Evolutionary conservation across 176 grass and related monocot genomes (phyloP).

Genomic region (Luzula sylvatica): DNA sequence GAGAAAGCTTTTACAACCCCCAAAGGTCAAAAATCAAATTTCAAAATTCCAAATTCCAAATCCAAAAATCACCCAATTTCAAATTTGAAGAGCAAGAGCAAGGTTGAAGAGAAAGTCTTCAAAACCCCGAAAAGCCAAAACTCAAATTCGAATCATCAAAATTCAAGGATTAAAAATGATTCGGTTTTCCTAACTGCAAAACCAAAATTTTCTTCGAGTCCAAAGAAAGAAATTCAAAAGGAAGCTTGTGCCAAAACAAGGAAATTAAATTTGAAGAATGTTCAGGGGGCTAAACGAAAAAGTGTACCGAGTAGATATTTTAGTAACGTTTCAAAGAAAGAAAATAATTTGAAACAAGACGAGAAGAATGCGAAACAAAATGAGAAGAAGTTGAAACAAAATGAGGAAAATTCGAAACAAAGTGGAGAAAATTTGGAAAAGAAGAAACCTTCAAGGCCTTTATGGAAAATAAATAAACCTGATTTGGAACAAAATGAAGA

Average conservation of each 20-base stretch:
- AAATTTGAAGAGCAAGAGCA: constrained; percentile 25
- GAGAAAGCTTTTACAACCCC: background rate
- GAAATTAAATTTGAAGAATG: constrained; percentile 26
- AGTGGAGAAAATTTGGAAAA: background rate
- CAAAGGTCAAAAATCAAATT: background rate
- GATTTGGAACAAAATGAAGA: constrained; percentile 20
- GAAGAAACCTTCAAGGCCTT: background rate
- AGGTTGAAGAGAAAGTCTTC: constrained; percentile 6
- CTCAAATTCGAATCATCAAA: background rate
- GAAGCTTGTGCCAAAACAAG: constrained; percentile 6
- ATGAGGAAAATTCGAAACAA: background rate
- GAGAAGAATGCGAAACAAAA: constrained; percentile 5
- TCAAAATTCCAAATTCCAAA: constrained; percentile 26
- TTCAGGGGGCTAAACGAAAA: constrained; percentile 30
- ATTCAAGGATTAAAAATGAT: background rate
- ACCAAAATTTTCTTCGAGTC: constrained; percentile 30
- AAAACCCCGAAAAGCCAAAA: constrained; percentile 6
- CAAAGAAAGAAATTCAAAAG: constrained; percentile 30
- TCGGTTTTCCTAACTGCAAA: constrained; percentile 23
- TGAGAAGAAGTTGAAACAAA: background rate
- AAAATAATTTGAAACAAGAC: constrained; percentile 19
- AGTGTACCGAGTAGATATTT: constrained; percentile 81
- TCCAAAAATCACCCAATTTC: constrained; percentile 35
- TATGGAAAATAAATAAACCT: constrained; percentile 2
- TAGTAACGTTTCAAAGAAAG: constrained; percentile 17